Evolutionary conservation across 371 early-diverging fungal genomes (phyloP).

Genomic region (Synchytrium microbalum): DNA sequence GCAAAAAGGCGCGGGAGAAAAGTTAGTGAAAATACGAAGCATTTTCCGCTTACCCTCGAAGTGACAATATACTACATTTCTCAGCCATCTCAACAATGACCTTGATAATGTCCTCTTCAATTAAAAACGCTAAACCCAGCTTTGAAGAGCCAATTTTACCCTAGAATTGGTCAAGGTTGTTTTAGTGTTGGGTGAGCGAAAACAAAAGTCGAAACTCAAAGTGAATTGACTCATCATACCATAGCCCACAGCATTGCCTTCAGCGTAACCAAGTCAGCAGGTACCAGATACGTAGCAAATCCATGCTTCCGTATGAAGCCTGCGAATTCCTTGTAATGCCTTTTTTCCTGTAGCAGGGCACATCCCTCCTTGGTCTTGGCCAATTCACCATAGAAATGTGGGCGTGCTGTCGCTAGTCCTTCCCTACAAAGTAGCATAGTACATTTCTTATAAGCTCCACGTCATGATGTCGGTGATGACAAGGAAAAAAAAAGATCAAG

Average conservation of each 20-base stretch:
- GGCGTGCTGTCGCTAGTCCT: constrained; percentile 36
- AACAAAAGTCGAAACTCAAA: neutral
- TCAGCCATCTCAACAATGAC: constrained; percentile 65
- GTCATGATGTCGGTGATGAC: neutral
- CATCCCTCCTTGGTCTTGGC: constrained; percentile 74
- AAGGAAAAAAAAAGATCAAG: constrained; percentile 7
- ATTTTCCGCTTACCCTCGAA: constrained; percentile 59
- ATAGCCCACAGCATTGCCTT: constrained; percentile 77
- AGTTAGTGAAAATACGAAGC: neutral
- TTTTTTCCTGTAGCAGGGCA: constrained; percentile 49
- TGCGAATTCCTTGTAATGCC: constrained; percentile 59
- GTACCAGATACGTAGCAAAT: constrained; percentile 23
- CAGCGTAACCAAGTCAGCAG: constrained; percentile 42
- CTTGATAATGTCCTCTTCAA: constrained; percentile 59
- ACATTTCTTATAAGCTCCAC: too few species aligned
- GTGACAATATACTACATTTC: constrained; percentile 55
- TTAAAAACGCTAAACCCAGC: constrained; percentile 60
- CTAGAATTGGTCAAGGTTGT: constrained; percentile 19
- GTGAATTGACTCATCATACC: constrained; percentile 15
- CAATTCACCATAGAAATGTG: constrained; percentile 79
- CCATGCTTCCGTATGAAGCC: constrained; percentile 42
- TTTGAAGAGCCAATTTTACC: constrained; percentile 70
- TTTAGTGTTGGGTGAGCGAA: neutral
- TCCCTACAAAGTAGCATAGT: too few species aligned
- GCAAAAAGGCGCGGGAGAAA: neutral